phyloP scores from a whole-genome alignment of 139 green algal genomes.

The Coccomyxa sp. region DNA sequence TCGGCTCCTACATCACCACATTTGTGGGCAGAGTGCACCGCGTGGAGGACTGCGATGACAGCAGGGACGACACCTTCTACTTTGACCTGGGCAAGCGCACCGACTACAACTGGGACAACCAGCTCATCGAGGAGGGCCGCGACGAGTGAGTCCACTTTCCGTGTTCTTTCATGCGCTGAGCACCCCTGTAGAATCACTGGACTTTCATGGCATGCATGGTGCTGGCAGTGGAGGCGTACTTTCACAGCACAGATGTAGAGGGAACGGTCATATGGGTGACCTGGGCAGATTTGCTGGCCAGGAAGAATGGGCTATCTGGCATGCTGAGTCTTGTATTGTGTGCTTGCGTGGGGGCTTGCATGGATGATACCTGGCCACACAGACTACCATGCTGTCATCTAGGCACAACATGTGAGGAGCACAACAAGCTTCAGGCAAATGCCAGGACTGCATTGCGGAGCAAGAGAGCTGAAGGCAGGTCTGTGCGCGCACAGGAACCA shows the following conservation, averaged over 20 bases:
- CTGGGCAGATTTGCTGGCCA: neutral
- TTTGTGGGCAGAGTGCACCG: conserved; percentile 17
- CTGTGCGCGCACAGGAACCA: neutral
- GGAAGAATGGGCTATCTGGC: too few relatives aligned
- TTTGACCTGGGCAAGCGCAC: conserved; percentile 20
- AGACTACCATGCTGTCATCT: neutral
- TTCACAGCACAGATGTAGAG: neutral
- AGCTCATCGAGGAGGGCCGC: neutral
- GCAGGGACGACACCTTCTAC: conserved; percentile 14
- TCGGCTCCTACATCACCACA: conserved; percentile 25
- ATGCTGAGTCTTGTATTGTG: too few relatives aligned
- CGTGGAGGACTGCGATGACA: conserved; percentile 8
- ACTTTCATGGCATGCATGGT: neutral
- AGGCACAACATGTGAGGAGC: neutral
- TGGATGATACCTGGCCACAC: neutral
- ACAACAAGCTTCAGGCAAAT: neutral
- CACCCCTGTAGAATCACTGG: neutral
- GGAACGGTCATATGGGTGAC: neutral
- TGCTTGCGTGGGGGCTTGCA: neutral
- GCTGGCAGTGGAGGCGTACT: too few relatives aligned
- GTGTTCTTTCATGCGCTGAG: neutral
- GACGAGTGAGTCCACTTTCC: neutral
- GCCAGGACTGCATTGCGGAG: neutral
- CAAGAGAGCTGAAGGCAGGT: neutral
- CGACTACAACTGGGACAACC: conserved; percentile 19